Percentiles rank a stretch among this genome's conserved stretches.
Conservation (phyloP, 257 asterid genomes). For the Leonotis leonurus region DNA sequence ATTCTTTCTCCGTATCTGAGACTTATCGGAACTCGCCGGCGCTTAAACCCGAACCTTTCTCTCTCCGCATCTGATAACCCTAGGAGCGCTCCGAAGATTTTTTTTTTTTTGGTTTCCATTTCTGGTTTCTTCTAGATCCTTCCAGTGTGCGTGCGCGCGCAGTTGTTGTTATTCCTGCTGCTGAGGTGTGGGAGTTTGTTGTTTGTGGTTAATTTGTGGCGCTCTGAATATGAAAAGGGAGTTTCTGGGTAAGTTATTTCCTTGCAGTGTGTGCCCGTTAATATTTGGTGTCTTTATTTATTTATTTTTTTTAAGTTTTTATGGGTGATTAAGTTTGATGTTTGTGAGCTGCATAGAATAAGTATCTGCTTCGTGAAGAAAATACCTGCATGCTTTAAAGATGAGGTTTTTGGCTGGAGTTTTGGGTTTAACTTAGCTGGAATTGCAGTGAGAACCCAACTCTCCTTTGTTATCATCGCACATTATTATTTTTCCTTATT, state of each 20-base stretch:
- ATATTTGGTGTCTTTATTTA: not conserved
- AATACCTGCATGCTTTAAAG: constrained; percentile 33
- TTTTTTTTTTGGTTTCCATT: constrained; percentile 5
- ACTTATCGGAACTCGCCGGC: constrained; percentile 47
- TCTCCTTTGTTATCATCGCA: too few relatives aligned
- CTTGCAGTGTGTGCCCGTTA: not conserved
- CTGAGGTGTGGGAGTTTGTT: constrained; percentile 1
- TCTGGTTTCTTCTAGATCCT: constrained; percentile 25
- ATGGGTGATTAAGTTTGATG: not conserved
- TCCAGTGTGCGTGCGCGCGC: not conserved
- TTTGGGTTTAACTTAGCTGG: constrained; percentile 13
- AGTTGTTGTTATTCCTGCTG: constrained; percentile 11
- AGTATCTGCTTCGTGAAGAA: not conserved
- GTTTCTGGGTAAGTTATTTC: constrained; percentile 23
- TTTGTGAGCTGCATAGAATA: not conserved
- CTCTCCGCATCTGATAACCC: constrained; percentile 35
- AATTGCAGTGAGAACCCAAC: too few relatives aligned
- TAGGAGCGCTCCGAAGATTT: constrained; percentile 24
- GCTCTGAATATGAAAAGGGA: constrained; percentile 9
- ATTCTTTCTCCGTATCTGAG: constrained; percentile 68
- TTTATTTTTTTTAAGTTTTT: not conserved
- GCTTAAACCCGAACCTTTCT: constrained; percentile 56
- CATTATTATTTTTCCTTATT: too few relatives aligned
- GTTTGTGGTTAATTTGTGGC: not conserved
- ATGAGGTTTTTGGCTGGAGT: not conserved